A percentile compares a stretch with the other conserved stretches of the same genome.
Evolutionary conservation across 441 rosid species (phyloP).

Genomic region (Gossypium davidsonii): DNA sequence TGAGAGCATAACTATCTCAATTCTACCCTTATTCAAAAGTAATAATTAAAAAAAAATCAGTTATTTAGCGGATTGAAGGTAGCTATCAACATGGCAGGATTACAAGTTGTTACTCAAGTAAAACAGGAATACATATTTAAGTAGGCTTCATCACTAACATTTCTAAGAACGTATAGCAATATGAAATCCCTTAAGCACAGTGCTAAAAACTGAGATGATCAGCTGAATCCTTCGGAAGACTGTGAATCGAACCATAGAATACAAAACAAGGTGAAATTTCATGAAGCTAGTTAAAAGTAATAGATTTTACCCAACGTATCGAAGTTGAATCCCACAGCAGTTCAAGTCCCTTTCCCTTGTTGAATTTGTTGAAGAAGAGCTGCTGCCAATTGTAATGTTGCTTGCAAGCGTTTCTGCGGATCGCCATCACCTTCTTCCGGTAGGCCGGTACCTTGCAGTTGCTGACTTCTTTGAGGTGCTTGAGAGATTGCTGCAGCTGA

Average conservation of each 20-base stretch:
- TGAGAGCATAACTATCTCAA: neutral
- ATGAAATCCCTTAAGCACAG: neutral
- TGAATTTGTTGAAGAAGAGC: slow-evolving; percentile 96
- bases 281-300: neutral
- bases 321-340: neutral
- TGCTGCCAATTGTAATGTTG: slow-evolving; percentile 89
- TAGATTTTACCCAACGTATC: neutral
- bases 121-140: neutral
- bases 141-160: neutral
- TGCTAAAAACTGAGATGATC: neutral
- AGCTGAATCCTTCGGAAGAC: neutral
- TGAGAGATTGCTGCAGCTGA: slow-evolving; percentile 21
- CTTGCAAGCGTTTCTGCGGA: slow-evolving; percentile 89
- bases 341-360: slow-evolving; percentile 63
- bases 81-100: slow-evolving; percentile 3
- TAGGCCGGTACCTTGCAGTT: slow-evolving; percentile 29
- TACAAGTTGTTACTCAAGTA: neutral
- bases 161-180: neutral
- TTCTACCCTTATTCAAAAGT: neutral
- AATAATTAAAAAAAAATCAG: neutral
- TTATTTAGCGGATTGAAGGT: neutral
- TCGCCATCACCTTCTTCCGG: slow-evolving; percentile 64
- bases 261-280: slow-evolving; percentile 2
- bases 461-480: slow-evolving; percentile 34
- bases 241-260: neutral